These are phyloP conservation scores for Glomus cerebriforme DNA, from an alignment of 192 early-diverging fungal genomes.

Conservation along the genomic window DNA sequence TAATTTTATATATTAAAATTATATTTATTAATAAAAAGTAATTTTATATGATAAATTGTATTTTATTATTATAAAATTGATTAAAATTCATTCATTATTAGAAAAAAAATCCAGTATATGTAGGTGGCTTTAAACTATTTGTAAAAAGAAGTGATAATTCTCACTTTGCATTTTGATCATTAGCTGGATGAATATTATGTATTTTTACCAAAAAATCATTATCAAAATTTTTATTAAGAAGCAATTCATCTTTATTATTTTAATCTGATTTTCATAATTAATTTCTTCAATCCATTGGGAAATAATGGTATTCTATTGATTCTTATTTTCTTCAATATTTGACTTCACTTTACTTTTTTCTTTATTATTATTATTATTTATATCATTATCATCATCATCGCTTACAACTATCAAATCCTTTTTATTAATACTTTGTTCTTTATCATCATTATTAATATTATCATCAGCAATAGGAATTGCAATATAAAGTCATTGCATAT, in stretches of 20 bases:
- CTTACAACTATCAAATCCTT: slow-evolving; percentile 1
- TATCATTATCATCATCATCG: neutral
- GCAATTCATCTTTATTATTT: slow-evolving; percentile 9
- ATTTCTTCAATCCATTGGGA: no score
- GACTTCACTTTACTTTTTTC: neutral
- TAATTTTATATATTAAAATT: no score
- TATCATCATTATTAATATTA: neutral
- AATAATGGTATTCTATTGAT: no score
- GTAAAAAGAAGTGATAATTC: no score
- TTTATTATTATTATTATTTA: neutral
- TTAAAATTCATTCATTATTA: no score
- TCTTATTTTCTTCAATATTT: neutral
- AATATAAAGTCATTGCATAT: neutral
- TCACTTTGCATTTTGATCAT: no score
- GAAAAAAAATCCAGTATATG: no score
- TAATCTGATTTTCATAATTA: slow-evolving; percentile 13
- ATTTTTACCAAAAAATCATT: neutral
- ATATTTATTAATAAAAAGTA: no score
- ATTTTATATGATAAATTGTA: no score
- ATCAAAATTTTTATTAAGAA: neutral
- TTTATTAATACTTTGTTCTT: neutral
- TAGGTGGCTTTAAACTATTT: no score
- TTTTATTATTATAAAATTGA: no score
- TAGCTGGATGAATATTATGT: neutral
- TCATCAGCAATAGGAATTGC: neutral